Evolutionary conservation across 345 rosid species (phyloP).

Genomic region (Camelina hispida): DNA sequence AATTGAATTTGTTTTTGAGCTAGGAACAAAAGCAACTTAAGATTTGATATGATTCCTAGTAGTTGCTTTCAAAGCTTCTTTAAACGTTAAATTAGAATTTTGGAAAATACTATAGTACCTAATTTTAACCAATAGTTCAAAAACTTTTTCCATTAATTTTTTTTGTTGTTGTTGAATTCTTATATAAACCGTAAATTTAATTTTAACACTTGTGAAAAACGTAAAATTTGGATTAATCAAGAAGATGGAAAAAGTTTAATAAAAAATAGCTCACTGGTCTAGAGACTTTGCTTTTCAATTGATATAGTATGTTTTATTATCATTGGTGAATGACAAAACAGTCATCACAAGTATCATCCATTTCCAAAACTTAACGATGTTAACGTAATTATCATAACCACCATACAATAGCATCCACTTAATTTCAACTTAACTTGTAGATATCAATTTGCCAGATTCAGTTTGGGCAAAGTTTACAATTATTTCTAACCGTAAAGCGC

Average conservation of each 20-base stretch:
- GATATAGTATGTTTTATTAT: no score
- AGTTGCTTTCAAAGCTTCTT: not conserved
- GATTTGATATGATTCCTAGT: not conserved
- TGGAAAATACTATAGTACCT: not conserved
- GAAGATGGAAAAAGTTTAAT: not conserved
- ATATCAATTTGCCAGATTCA: not conserved
- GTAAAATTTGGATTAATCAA: not conserved
- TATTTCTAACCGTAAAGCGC: not conserved
- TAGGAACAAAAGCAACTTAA: not conserved
- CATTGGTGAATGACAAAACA: no score
- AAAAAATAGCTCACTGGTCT: not conserved
- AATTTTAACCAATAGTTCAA: no score
- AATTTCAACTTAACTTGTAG: not conserved
- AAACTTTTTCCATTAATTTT: no score
- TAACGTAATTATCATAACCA: not conserved
- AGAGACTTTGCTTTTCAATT: not conserved
- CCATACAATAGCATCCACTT: not conserved
- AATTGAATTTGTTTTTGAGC: no score
- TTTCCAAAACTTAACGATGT: not conserved
- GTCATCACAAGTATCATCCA: no score
- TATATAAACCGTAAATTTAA: no score
- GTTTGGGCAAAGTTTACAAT: not conserved
- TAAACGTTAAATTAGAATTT: not conserved
- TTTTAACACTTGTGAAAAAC: not conserved
- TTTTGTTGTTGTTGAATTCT: no score